Evolutionary conservation across 2,329 filamentous ascomycete genomes (phyloP), one percentile per base, ranked within the genome.

Genomic region (Davidsoniella eucalypti): DNA sequence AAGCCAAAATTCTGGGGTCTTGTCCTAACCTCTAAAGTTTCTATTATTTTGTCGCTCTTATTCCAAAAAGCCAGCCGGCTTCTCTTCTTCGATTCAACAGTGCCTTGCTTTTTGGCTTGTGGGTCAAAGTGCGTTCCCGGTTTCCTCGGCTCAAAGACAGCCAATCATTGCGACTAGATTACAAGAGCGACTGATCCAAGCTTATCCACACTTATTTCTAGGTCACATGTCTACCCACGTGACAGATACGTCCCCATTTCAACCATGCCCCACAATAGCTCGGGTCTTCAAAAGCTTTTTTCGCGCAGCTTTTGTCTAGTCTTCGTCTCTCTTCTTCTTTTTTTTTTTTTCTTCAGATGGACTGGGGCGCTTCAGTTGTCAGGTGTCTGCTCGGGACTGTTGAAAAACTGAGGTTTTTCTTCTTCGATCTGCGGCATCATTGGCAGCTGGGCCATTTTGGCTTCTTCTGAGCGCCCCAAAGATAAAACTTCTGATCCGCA

Each of bases 341-440:
- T 57, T 60, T 55, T 61, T 61, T 64, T 60, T 57, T 62, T 62
- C 60, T 63, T 65, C 40, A 50, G 52, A 44, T 52, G 50, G 50
- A 51, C 17, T 53, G 52, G 47, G 46, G 42, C 55, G 39, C 39
- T 49, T 51, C 33, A 54, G 54, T 54, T 56, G 56, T 61, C 59
- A 61, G 61, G 61, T 53, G 47, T 54, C 50, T 54, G 62, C 59
- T 49, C 33, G 33, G 18, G 42, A 26, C 37, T 36, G 47, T 33
- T 23, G 47, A 23, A 10, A 29, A 9, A 9, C 16, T 41, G 36
- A 36, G 36, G 16, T 18, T 62, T 62, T 57, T 57, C 61, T 61
- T 61, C 59, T 65, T 65, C 60, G 60, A 60, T 53, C 42, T 38
- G 47, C 17, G 44, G 40, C 41, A n/a, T 42, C 56, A 50, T 52